Percentiles rank a stretch among this genome's conserved stretches.
phyloP scores from a whole-genome alignment of 2,329 filamentous ascomycete species.

The Arthrobotrys musiformis region DNA sequence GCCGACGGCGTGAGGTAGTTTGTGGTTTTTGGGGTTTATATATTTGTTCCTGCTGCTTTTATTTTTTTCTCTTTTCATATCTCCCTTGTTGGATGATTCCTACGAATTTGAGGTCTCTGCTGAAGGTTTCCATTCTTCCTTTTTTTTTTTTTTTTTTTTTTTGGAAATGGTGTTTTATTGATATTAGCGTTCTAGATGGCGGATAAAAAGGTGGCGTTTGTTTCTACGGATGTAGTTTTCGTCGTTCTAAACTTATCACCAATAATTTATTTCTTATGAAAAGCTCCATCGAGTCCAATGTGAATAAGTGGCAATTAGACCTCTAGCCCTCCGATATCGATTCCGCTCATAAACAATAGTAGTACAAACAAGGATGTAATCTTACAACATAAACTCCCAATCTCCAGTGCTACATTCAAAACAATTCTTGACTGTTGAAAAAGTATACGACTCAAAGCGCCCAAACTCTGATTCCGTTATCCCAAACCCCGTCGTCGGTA shows the following conservation, averaged over 20 bases:
- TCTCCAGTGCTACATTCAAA: not conserved
- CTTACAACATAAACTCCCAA: not conserved
- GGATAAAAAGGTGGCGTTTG: no score
- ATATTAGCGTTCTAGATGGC: no score
- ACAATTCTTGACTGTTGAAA: not conserved
- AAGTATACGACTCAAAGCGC: not conserved
- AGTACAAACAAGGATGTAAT: no score
- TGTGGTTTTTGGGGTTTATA: not conserved
- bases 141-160: not conserved
- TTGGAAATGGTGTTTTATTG: no score
- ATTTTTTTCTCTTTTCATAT: not conserved
- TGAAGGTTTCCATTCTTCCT: not conserved
- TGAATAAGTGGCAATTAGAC: no score
- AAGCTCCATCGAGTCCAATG: no score
- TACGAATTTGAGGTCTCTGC: not conserved
- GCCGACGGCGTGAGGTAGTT: not conserved
- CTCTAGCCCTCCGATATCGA: no score
- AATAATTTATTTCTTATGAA: no score
- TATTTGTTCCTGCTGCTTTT: not conserved
- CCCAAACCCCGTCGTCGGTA: slow-evolving; percentile 8
- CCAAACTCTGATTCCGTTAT: slow-evolving; percentile 36
- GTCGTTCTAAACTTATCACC: no score
- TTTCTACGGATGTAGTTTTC: no score
- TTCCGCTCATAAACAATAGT: no score
- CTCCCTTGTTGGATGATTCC: not conserved